Percentiles rank a stretch among this genome's conserved stretches.
Evolutionary conservation across 2,329 filamentous ascomycete species (phyloP).

Genomic region (Sphaerulina populicola): DNA sequence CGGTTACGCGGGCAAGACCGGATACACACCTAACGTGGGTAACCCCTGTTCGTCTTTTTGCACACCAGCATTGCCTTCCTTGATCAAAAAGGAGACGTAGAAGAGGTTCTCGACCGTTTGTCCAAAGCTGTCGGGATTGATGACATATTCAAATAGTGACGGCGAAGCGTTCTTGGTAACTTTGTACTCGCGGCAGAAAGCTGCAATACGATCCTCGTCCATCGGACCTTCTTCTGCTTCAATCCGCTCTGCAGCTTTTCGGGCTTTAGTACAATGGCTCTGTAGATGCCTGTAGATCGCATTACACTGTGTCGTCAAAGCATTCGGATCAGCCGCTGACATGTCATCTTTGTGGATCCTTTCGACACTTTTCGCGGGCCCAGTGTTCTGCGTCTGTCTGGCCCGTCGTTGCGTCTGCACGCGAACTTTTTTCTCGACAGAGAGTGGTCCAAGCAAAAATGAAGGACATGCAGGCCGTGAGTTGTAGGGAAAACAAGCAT

Average conservation of each 20-base stretch:
- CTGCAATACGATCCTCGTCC: conserved; percentile 29
- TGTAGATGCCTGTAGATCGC: conserved; percentile 59
- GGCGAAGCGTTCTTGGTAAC: conserved; percentile 63
- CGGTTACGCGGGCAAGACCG: conserved; percentile 12
- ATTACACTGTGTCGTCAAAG: conserved; percentile 69
- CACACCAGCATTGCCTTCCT: conserved; percentile 73
- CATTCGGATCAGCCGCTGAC: conserved; percentile 65
- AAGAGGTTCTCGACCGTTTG: conserved; percentile 97
- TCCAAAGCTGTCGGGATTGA: conserved; percentile 83
- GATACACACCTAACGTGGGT: conserved; percentile 65
- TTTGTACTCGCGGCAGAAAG: conserved; percentile 56
- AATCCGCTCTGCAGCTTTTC: conserved; percentile 19
- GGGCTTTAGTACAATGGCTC: conserved; percentile 32
- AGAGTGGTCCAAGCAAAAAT: conserved; percentile 81
- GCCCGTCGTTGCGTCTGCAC: conserved; percentile 62
- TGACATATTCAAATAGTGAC: conserved; percentile 73
- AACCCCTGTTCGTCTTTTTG: conserved; percentile 62
- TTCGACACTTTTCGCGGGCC: conserved; percentile 64
- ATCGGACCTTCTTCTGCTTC: conserved; percentile 34
- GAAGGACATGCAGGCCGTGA: conserved; percentile 67
- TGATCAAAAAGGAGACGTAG: conserved; percentile 87
- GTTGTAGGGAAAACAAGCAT: conserved; percentile 65
- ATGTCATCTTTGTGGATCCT: conserved; percentile 68
- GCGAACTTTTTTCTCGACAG: conserved; percentile 74
- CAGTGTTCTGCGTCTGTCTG: conserved; percentile 58